Evolutionary conservation across 139 green algal genomes (phyloP).

Genomic region (Pleodorina starrii): DNA sequence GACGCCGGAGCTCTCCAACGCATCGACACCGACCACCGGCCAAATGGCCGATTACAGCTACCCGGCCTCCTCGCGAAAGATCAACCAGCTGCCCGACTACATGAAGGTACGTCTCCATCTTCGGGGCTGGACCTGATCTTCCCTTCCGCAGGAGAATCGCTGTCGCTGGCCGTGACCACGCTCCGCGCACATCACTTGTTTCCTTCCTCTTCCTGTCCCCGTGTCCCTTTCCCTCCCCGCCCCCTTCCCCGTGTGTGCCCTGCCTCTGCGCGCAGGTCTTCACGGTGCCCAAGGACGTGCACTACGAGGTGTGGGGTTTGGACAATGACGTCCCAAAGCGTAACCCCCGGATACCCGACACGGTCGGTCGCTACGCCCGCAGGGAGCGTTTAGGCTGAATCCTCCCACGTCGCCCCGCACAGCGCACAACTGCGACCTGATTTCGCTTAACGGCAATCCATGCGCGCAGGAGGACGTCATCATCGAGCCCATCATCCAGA

Average conservation of each 20-base stretch:
- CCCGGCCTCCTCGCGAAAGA: background rate
- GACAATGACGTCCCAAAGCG: too few species aligned
- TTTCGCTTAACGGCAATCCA: too few species aligned
- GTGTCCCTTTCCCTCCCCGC: too few species aligned
- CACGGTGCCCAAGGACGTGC: constrained; percentile 17
- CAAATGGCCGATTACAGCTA: background rate
- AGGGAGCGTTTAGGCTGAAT: too few species aligned
- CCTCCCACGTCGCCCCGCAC: too few species aligned
- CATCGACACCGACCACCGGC: background rate
- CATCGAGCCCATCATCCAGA: constrained; percentile 52
- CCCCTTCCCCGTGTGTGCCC: too few species aligned
- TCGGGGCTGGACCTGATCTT: too few species aligned
- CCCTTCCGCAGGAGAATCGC: too few species aligned
- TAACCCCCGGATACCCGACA: background rate
- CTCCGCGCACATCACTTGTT: background rate
- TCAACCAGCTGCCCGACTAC: constrained; percentile 31
- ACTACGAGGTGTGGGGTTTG: constrained; percentile 6
- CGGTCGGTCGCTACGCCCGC: background rate
- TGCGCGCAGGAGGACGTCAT: constrained; percentile 48
- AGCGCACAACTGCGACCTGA: too few species aligned
- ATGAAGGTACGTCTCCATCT: constrained; percentile 18
- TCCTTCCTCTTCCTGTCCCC: too few species aligned
- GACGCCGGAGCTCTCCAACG: background rate
- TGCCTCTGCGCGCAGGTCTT: background rate
- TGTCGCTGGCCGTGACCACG: background rate